phyloP scores from a whole-genome alignment of 768 basidiomycete genomes.

The Rhodotorula toruloides region DNA sequence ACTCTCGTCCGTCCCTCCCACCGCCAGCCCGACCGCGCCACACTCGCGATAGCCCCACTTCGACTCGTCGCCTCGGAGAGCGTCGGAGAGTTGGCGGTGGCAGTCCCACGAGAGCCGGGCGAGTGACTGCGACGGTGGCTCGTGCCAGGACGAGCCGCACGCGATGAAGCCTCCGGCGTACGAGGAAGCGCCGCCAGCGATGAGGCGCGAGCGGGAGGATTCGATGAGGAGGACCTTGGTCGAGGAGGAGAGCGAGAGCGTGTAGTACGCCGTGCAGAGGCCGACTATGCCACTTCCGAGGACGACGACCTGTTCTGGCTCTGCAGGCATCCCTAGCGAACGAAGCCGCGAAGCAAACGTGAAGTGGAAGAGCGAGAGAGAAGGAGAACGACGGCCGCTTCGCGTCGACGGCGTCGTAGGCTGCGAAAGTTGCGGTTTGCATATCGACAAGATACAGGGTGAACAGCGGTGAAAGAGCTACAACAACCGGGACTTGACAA shows the following conservation, averaged over 20 bases:
- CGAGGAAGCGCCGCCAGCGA: slow-evolving; percentile 49
- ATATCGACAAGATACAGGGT: too few species aligned
- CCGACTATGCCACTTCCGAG: slow-evolving; percentile 55
- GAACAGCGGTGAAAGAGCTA: neutral
- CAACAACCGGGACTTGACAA: neutral
- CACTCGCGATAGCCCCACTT: slow-evolving; percentile 50
- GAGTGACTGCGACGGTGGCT: slow-evolving; percentile 44
- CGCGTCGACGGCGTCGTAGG: too few species aligned
- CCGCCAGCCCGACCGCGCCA: slow-evolving; percentile 44
- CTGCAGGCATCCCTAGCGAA: too few species aligned
- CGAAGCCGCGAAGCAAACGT: too few species aligned
- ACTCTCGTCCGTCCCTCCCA: slow-evolving; percentile 25
- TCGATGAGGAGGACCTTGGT: slow-evolving; percentile 51
- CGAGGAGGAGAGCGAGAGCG: slow-evolving; percentile 42
- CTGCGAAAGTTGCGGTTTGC: too few species aligned
- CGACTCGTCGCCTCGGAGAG: slow-evolving; percentile 48
- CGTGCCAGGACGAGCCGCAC: slow-evolving; percentile 49
- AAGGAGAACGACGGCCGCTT: too few species aligned
- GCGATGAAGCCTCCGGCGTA: slow-evolving; percentile 52
- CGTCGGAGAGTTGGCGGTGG: slow-evolving; percentile 49
- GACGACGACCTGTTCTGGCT: slow-evolving; percentile 47
- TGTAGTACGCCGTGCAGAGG: slow-evolving; percentile 52
- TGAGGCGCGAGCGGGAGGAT: slow-evolving; percentile 43
- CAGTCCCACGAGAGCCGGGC: slow-evolving; percentile 49
- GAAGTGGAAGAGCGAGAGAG: too few species aligned